phyloP scores from a whole-genome alignment of 441 rosid genomes.

The Arabidopsis lyrata region DNA sequence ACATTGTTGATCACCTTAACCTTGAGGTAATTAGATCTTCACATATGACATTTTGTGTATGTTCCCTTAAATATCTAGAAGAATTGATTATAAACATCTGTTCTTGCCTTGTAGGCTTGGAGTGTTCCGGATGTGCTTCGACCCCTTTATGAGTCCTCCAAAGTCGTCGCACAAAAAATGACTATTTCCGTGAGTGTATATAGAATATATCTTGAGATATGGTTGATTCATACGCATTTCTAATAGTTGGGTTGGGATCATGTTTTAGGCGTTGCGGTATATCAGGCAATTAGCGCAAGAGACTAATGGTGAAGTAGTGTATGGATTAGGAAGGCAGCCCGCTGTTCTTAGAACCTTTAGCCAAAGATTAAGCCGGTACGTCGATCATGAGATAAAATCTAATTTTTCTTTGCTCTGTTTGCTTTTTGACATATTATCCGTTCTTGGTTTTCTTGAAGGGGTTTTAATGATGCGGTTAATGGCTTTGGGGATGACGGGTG shows the following conservation, averaged over 20 bases:
- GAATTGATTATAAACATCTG: neutral
- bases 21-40: conserved; percentile 66
- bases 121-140: conserved; percentile 98
- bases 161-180: conserved; percentile 91
- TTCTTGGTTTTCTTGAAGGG: conserved; percentile 54
- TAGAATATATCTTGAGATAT: neutral
- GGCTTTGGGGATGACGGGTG: conserved; percentile 99
- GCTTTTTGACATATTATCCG: neutral
- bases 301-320: conserved; percentile 91
- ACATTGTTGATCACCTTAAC: conserved; percentile 94
- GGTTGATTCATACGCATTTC: conserved; percentile 10
- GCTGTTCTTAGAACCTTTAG: conserved; percentile 94
- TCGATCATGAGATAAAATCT: neutral
- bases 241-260: conserved; percentile 33
- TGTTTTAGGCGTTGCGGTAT: conserved; percentile 76
- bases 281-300: conserved; percentile 95
- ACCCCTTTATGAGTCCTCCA: conserved; percentile 92
- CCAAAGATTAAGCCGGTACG: conserved; percentile 89
- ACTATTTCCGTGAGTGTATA: conserved; percentile 80
- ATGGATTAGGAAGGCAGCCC: conserved; percentile 94
- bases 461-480: conserved; percentile 92
- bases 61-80: neutral
- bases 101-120: conserved; percentile 75
- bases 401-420: neutral
- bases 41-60: neutral